Percentiles rank a stretch among this genome's conserved stretches.
phyloP scores from a whole-genome alignment of 805 yeast genomes.

The Hanseniaspora lachancei region DNA sequence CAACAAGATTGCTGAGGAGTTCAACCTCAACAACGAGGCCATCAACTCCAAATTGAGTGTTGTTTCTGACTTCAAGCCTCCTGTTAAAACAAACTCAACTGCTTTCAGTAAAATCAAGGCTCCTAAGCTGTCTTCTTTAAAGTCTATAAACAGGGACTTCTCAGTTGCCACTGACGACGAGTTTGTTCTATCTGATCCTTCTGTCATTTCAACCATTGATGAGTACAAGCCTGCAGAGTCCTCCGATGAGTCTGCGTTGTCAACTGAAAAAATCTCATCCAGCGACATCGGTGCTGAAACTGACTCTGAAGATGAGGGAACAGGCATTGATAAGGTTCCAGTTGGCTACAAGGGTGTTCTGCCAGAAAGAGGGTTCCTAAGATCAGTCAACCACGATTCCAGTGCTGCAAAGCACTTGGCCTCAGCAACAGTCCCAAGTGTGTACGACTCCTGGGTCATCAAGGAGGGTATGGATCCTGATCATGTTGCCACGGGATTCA shows the following conservation, averaged over 20 bases:
- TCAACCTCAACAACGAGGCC: background rate
- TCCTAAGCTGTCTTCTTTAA: background rate
- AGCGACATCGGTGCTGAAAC: conserved; percentile 11
- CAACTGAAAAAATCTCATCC: conserved; percentile 2
- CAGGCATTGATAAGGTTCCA: background rate
- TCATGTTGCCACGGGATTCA: background rate
- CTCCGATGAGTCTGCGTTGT: conserved; percentile 3
- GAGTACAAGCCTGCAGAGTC: background rate
- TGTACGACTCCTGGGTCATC: conserved; percentile 4
- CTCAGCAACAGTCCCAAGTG: background rate
- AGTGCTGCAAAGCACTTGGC: background rate
- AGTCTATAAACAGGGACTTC: background rate
- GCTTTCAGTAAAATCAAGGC: background rate
- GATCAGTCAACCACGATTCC: background rate
- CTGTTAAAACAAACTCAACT: background rate
- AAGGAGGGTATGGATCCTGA: conserved; percentile 1
- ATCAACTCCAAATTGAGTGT: background rate
- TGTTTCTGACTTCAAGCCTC: conserved; percentile 6
- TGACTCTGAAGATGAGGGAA: conserved; percentile 10
- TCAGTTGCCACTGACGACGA: conserved; percentile 1
- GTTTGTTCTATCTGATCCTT: background rate
- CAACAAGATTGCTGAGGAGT: background rate
- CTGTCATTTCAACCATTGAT: background rate
- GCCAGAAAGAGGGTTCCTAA: conserved; percentile 10
- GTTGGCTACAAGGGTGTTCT: conserved; percentile 5